Evolutionary conservation across 441 rosid genomes (phyloP).

Genomic region (Pelargonium hybrid): DNA sequence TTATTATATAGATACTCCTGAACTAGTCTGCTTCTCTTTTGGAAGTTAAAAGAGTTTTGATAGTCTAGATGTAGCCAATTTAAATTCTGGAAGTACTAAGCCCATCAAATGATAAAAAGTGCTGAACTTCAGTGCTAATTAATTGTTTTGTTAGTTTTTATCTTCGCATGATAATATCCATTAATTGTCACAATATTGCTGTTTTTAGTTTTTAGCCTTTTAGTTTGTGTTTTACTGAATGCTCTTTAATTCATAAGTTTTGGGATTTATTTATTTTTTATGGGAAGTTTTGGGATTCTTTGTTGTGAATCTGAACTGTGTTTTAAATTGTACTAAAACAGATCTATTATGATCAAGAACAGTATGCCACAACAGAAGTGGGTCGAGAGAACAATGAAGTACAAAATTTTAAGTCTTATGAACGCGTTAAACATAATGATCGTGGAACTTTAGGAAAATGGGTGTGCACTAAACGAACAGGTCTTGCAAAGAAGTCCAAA

Average conservation of each 20-base stretch:
- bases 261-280: no score
- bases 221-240: not conserved
- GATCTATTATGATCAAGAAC: constrained; percentile 34
- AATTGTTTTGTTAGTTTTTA: not conserved
- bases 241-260: no score
- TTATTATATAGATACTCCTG: not conserved
- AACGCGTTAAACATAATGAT: constrained; percentile 27
- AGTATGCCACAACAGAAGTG: constrained; percentile 26
- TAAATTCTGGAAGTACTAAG: not conserved
- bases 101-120: not conserved
- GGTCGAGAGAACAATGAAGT: constrained; percentile 20
- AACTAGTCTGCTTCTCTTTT: not conserved
- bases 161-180: not conserved
- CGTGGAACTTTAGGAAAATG: constrained; percentile 41
- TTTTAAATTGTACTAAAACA: constrained; percentile 27
- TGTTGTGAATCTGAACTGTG: constrained; percentile 13
- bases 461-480: constrained; percentile 43
- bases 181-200: not conserved
- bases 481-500: constrained; percentile 36
- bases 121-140: not conserved
- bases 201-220: not conserved
- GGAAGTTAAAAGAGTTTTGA: not conserved
- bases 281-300: no score
- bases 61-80: not conserved
- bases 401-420: constrained; percentile 18